Base-by-base conservation (phyloP, 495 filamentous ascomycete genomes). In the Hypoxylon trugodes region DNA sequence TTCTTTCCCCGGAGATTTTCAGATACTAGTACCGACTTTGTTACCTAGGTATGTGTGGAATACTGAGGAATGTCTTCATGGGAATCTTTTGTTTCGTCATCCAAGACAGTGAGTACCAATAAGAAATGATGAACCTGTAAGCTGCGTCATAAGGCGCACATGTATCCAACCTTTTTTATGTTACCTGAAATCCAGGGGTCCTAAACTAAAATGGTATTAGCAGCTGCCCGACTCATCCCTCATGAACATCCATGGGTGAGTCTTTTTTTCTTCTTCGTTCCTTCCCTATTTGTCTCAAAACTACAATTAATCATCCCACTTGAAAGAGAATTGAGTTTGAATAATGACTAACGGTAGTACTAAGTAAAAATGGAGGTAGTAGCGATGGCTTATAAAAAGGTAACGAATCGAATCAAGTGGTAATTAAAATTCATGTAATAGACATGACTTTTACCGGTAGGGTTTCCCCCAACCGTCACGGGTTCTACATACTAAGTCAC, bases 121-220 rank as follows among this genome's bases (percentile, higher is more conserved):
- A 47, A 28, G 47, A 25, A 37, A 46, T 19, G 51, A 38, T 19
- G 15, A 47, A 56, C 37, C 25, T 43, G 47, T 46, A 40, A 35
- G 35, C 42, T 67, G 58, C 64, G 64, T 67, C 64, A 67, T 67
- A 61, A 58, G 40, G 58, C 15, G 47, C 57, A 36, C 19, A 36
- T 51, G 28, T 59, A 66, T 57, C 56, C 24, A 57, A 55, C 41
- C 43, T 48, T n/a, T n/a, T n/a, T 59, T 35, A 48, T 65, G 61
- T 36, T 48, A 65, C 48, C 40, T 59, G 42, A 30, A 38, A 15
- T 48, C 15, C 22, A 52, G 2, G 48, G 38, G 40, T 59, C 48
- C 33, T 59, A 65, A n/a, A 65, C 61, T 32, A 26, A 38, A 64
- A 45, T 52, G 1, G 52, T 58, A 42, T 56, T 64, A 64, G 61